Base-by-base conservation (phyloP, 495 filamentous ascomycete genomes). In the Trichoderma gamsii region DNA sequence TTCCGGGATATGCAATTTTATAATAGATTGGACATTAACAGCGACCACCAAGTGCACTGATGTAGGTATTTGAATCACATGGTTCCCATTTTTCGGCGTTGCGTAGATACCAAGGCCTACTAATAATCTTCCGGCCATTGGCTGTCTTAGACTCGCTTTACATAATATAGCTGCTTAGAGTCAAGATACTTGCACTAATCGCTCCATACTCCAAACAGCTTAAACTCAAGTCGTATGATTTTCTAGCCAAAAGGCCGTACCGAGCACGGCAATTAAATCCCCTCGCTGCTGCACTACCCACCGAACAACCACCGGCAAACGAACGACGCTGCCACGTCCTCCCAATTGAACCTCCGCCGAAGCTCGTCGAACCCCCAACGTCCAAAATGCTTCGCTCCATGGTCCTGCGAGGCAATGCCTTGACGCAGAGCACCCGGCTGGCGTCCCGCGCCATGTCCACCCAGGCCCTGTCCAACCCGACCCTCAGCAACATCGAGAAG, bases 401-500 rank as follows among this genome's bases (percentile, higher is more conserved):
- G 56, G 27, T 61, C 29, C 27, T 61, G 56, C 56, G 56, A 61
- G 56, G 56, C 56, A 27, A 27, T 27, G 56, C 56, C 56, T 32
- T 61, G 56, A 61, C 56, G 56, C 56, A 61, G 23, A 61, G 23
- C 56, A 18, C 27, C 56, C 56, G 56, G 5, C 23, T 61, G 56
- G 27, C 25, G 56, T 29, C 56, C 72, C 87, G 90, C 73, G 81
- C 83, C 76, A 85, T 85, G 68, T 83, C 86, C 73, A 89, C 89
- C 64, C 93, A 97, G 79, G 93, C 95, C 75, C 95, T 99, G 82
- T 91, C 92, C 70, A 99, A 97, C 84, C 95, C 96, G 72, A 97
- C 93, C 41, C 88, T 99, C 70, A 91, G 92, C 79, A 89, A 96
- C 81, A 97, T 99, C 76, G 95, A 99, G 88, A 98, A 97, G 91